A percentile compares a stretch with the other conserved stretches of the same genome.
Conservation (phyloP, 192 early-diverging fungal species). For the Rhizophagus sp. region DNA sequence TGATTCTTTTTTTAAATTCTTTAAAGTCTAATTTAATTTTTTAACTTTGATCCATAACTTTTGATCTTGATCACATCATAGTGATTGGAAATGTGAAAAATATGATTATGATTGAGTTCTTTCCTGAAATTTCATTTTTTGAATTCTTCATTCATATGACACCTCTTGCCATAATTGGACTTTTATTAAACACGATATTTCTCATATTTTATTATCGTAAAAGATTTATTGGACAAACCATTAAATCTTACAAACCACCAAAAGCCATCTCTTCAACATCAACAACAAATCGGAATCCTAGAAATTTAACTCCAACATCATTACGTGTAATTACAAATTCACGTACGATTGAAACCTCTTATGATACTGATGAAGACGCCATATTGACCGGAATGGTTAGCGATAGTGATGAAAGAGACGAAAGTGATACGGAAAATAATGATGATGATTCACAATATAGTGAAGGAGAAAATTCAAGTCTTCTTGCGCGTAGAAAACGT, state of each 20-base stretch:
- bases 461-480: neutral
- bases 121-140: neutral
- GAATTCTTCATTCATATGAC: neutral
- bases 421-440: neutral
- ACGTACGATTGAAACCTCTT: neutral
- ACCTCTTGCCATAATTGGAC: neutral
- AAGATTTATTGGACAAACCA: neutral
- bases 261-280: neutral
- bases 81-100: neutral
- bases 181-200: neutral
- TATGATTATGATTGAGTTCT: neutral
- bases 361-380: neutral
- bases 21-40: neutral
- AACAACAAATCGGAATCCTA: neutral
- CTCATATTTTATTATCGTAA: neutral
- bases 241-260: slow-evolving; percentile 6
- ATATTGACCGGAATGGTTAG: neutral
- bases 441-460: neutral
- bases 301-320: neutral
- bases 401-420: slow-evolving; percentile 1
- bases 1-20: too few relatives aligned
- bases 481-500: neutral
- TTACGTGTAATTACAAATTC: neutral
- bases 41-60: neutral
- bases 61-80: neutral